Percentiles rank a stretch among this genome's conserved stretches.
phyloP scores from a whole-genome alignment of 2,329 filamentous ascomycete genomes.

The Cladophialophora carrionii region DNA sequence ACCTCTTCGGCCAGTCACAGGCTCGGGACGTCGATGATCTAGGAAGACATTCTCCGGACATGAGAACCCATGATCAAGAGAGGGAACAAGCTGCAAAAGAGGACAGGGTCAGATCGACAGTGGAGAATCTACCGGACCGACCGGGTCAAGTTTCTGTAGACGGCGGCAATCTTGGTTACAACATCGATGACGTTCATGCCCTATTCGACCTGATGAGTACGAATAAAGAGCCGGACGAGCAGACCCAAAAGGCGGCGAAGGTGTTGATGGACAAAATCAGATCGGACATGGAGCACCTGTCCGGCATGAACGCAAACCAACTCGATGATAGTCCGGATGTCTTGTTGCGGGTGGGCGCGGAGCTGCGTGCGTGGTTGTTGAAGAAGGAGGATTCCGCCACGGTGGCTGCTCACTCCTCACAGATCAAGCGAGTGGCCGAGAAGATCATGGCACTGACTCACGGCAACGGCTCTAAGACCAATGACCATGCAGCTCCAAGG shows the following conservation, averaged over 20 bases:
- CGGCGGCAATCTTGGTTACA: slow-evolving; percentile 36
- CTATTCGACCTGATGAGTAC: slow-evolving; percentile 40
- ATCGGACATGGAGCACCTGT: slow-evolving; percentile 53
- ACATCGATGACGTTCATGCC: slow-evolving; percentile 40
- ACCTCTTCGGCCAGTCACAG: slow-evolving; percentile 61
- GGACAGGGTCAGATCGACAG: slow-evolving; percentile 33
- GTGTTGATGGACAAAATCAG: slow-evolving; percentile 54
- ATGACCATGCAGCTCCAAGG: slow-evolving; percentile 47
- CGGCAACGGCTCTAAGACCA: slow-evolving; percentile 49
- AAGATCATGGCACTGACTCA: slow-evolving; percentile 42
- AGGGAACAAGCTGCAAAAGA: slow-evolving; percentile 21
- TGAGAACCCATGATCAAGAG: slow-evolving; percentile 13
- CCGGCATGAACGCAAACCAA: slow-evolving; percentile 37
- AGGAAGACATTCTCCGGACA: slow-evolving; percentile 14
- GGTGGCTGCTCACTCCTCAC: slow-evolving; percentile 6
- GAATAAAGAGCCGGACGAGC: slow-evolving; percentile 32
- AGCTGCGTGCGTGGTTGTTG: slow-evolving; percentile 36
- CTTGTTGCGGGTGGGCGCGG: slow-evolving; percentile 43
- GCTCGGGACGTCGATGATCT: slow-evolving; percentile 19
- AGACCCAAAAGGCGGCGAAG: slow-evolving; percentile 50
- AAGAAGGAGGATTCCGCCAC: slow-evolving; percentile 8
- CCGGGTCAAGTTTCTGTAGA: slow-evolving; percentile 6
- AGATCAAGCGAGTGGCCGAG: slow-evolving; percentile 11
- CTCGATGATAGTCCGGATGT: slow-evolving; percentile 37
- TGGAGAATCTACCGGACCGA: slow-evolving; percentile 28